A percentile compares a stretch with the other conserved stretches of the same genome.
Evolutionary conservation across 2,329 filamentous ascomycete genomes (phyloP).

Genomic region (Alternaria triticina): DNA sequence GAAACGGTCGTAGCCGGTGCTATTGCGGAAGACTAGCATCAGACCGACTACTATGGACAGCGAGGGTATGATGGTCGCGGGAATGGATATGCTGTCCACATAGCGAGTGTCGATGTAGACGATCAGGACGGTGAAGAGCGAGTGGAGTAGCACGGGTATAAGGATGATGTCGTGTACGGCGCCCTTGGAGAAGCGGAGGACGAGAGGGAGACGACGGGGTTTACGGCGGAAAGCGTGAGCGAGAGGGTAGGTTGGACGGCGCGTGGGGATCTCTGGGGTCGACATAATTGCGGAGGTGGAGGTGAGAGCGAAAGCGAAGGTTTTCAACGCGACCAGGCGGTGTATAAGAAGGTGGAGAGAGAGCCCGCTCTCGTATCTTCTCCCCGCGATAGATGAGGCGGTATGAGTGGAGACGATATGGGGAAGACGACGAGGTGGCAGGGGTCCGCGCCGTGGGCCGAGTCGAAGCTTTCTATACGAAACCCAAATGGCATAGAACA

Average conservation of each 20-base stretch:
- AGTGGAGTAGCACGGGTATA: conserved; percentile 63
- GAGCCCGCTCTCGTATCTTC: background rate
- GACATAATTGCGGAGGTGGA: conserved; percentile 7
- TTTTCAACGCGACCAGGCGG: background rate
- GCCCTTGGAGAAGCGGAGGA: conserved; percentile 69
- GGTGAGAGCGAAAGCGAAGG: background rate
- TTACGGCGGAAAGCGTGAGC: conserved; percentile 55
- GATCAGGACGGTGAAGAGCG: conserved; percentile 63
- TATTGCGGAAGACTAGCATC: conserved; percentile 72
- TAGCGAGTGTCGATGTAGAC: conserved; percentile 62
- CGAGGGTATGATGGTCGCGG: conserved; percentile 66
- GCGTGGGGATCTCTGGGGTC: conserved; percentile 17
- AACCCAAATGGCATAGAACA: background rate
- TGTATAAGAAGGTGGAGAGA: background rate
- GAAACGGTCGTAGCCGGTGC: conserved; percentile 69
- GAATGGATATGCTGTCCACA: conserved; percentile 60
- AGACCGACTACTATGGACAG: conserved; percentile 70
- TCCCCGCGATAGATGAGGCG: conserved; percentile 8
- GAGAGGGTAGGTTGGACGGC: conserved; percentile 53
- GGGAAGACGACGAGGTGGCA: conserved; percentile 7
- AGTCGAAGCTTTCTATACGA: background rate
- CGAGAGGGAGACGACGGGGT: conserved; percentile 65
- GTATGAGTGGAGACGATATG: conserved; percentile 5
- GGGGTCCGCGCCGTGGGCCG: conserved; percentile 2
- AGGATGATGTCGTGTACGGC: conserved; percentile 66